These are phyloP conservation scores for Calonectria hongkongensis DNA, from an alignment of 2,329 filamentous ascomycete genomes.

Conservation along the genomic window DNA sequence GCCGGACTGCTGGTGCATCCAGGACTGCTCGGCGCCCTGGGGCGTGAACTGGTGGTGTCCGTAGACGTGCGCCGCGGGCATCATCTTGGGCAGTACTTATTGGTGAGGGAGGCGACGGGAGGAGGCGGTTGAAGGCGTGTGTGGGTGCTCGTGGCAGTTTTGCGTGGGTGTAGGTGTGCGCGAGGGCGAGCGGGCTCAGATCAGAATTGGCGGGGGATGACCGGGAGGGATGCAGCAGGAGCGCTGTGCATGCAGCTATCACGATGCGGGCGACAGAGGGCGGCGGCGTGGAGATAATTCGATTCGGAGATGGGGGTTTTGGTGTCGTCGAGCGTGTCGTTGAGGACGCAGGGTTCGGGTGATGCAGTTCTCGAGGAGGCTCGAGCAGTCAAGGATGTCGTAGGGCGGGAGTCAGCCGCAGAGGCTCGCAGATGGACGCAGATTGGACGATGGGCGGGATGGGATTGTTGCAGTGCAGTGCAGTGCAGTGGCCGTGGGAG, in stretches of 20 bases:
- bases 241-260: conserved; percentile 25
- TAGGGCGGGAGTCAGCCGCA: background rate
- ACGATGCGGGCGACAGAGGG: conserved; percentile 31
- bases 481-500: conserved; percentile 46
- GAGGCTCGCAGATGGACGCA: conserved; percentile 15
- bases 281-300: conserved; percentile 38
- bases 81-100: conserved; percentile 68
- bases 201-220: conserved; percentile 2
- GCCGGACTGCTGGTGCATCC: conserved; percentile 79
- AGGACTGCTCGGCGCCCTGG: conserved; percentile 75
- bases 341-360: conserved; percentile 22
- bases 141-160: conserved; percentile 9
- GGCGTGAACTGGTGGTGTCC: conserved; percentile 80
- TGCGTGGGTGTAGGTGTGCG: conserved; percentile 28
- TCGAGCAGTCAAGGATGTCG: background rate
- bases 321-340: conserved; percentile 14
- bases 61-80: conserved; percentile 79
- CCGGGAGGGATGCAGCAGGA: conserved; percentile 19
- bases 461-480: conserved; percentile 26
- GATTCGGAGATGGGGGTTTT: conserved; percentile 32
- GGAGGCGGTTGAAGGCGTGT: background rate
- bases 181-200: conserved; percentile 13
- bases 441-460: conserved; percentile 19
- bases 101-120: conserved; percentile 14
- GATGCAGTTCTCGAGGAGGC: conserved; percentile 10